phyloP scores from a whole-genome alignment of 2,329 filamentous ascomycete genomes.

The Esteya vermicola region DNA sequence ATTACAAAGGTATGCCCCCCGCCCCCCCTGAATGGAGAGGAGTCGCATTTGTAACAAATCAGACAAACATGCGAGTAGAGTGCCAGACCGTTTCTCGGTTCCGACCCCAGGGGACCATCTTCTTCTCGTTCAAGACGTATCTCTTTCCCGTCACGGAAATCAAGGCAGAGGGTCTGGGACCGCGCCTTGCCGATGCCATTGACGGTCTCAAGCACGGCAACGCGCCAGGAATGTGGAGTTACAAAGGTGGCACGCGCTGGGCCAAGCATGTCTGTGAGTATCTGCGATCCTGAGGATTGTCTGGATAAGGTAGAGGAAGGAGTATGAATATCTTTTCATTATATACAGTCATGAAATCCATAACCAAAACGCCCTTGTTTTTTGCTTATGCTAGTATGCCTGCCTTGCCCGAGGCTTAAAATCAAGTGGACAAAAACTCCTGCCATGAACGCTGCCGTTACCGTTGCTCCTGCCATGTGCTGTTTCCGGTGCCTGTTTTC shows the following conservation, averaged over 20 bases:
- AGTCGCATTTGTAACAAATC: not conserved
- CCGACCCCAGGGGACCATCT: constrained; percentile 27
- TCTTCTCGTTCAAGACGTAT: constrained; percentile 45
- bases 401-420: too few species aligned
- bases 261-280: constrained; percentile 30
- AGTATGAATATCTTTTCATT: not conserved
- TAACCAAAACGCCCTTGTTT: too few species aligned
- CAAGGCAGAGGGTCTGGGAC: constrained; percentile 32
- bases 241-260: constrained; percentile 36
- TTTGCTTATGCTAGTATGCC: too few species aligned
- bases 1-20: constrained; percentile 18
- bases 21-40: not conserved
- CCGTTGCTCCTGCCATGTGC: too few species aligned
- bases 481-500: too few species aligned
- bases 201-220: constrained; percentile 36
- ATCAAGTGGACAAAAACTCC: too few species aligned
- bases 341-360: too few species aligned
- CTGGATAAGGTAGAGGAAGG: too few species aligned
- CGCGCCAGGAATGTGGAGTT: constrained; percentile 37
- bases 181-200: constrained; percentile 34
- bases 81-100: constrained; percentile 36
- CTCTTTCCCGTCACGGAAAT: constrained; percentile 32
- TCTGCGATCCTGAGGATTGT: constrained; percentile 22
- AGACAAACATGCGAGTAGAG: constrained; percentile 30
- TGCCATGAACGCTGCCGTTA: too few species aligned